Evolutionary conservation across 306 rosid genomes (phyloP).

Genomic region (Vigna angularis): DNA sequence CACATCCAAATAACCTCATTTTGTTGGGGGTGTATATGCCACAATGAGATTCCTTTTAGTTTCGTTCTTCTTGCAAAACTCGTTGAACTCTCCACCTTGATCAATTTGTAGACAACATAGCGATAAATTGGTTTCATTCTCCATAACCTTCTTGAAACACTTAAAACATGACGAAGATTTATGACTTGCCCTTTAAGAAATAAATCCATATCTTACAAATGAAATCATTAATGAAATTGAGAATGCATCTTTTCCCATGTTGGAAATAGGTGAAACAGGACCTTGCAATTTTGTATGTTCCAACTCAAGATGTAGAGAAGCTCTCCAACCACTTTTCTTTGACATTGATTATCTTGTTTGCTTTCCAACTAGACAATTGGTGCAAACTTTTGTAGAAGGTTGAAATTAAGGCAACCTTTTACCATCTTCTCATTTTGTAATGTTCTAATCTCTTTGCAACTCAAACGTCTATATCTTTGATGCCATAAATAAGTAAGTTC

Average conservation of each 20-base stretch:
- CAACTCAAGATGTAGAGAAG: background rate
- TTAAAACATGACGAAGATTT: background rate
- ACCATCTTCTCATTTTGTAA: too few relatives aligned
- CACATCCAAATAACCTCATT: background rate
- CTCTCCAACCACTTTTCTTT: background rate
- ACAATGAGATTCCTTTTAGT: background rate
- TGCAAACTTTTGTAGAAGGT: too few relatives aligned
- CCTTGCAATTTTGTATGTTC: background rate
- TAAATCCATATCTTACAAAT: background rate
- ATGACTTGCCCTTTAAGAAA: background rate
- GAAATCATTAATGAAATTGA: background rate
- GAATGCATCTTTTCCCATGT: background rate
- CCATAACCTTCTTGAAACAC: background rate
- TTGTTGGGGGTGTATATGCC: background rate
- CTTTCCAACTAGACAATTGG: background rate
- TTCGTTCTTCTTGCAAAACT: background rate
- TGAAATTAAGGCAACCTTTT: too few relatives aligned
- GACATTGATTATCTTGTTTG: background rate
- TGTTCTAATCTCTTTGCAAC: too few relatives aligned
- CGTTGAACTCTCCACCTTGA: background rate
- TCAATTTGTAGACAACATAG: background rate
- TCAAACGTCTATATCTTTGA: too few relatives aligned
- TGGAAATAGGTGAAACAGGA: background rate
- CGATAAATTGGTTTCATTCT: background rate
- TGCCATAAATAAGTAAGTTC: background rate